Base-by-base conservation (phyloP, 2,329 filamentous ascomycete species). In the Epichloe bromicola region DNA sequence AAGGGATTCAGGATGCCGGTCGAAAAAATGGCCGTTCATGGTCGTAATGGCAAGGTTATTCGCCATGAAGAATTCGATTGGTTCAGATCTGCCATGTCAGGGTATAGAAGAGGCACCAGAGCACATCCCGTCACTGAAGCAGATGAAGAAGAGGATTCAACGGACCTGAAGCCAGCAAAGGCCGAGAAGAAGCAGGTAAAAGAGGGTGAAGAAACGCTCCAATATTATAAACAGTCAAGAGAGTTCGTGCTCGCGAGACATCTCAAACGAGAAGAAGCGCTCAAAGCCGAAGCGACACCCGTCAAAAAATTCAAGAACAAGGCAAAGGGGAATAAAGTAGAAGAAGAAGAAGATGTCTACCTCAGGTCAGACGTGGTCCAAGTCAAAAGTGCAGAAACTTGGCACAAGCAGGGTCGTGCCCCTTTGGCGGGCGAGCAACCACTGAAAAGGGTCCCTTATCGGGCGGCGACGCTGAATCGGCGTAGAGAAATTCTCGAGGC, bases 371-470 rank as follows among this genome's bases (percentile, higher is more conserved):
- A 97, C 57, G 81, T 97, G 0, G 80, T 90, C 2, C 75, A 78
- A 39, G 95, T 94, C 64, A 90, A 95, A 66, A 94, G 88, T 30
- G 85, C 86, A 1, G 93, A 98, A 64, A 95, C 88, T 1, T 98
- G 93, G 93, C 93, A 97, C 64, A 96, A 96, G 64, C 91, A 96
- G 71, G 93, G 93, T 0, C 80, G 91, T 11, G 84, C 82, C 26
- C 82, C 93, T 3, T 76, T 79, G 26, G 62, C 74, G 0, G 88
- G 86, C 3, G 82, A 85, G 57, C 70, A 80, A 46, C 87, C 93
- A 0, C 69, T 96, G 53, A 98, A 98, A 65, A 76, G 79, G 41
- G 93, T 95, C 0, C 88, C 91, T 0, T 89, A 93, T 63, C 85
- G 93, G 41, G 93, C 89, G 15, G 91, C 95, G 3, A 98, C 93